phyloP scores from a whole-genome alignment of 1,284 basidiomycete genomes.

The Anthracocystis walkeri region DNA sequence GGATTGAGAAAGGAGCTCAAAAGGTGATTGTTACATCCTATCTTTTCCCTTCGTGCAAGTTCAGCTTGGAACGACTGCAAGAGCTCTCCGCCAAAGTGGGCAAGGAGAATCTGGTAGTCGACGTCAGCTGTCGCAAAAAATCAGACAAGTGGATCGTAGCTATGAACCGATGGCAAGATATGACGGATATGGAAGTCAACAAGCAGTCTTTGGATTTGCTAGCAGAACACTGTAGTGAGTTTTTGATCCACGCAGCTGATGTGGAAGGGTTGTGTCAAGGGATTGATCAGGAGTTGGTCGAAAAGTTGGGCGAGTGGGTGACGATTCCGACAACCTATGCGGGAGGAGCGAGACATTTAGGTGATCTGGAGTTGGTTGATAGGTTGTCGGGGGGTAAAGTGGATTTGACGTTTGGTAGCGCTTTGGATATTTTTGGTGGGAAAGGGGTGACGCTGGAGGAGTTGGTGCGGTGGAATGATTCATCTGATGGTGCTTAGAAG shows the following conservation, averaged over 20 bases:
- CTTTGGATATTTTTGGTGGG: slow-evolving; percentile 87
- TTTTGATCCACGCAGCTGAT: slow-evolving; percentile 95
- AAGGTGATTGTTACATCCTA: slow-evolving; percentile 98
- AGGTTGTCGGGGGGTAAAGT: slow-evolving; percentile 84
- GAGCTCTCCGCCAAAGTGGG: slow-evolving; percentile 78
- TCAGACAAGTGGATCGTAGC: slow-evolving; percentile 89
- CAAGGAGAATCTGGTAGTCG: slow-evolving; percentile 89
- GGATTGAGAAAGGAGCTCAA: slow-evolving; percentile 89
- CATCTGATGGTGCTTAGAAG: slow-evolving; percentile 6
- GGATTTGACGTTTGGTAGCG: slow-evolving; percentile 92
- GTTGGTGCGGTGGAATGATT: slow-evolving; percentile 73
- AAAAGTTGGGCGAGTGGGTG: slow-evolving; percentile 88
- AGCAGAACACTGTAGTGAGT: slow-evolving; percentile 77
- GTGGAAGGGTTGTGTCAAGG: slow-evolving; percentile 97
- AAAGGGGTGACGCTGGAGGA: slow-evolving; percentile 79
- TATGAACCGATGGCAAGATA: slow-evolving; percentile 98
- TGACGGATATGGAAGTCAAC: slow-evolving; percentile 92
- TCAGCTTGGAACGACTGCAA: slow-evolving; percentile 80
- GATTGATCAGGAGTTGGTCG: slow-evolving; percentile 90
- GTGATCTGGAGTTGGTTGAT: slow-evolving; percentile 87
- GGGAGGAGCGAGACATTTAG: slow-evolving; percentile 88
- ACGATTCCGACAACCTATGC: slow-evolving; percentile 94
- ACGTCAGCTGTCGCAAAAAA: slow-evolving; percentile 90
- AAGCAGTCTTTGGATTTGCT: slow-evolving; percentile 37
- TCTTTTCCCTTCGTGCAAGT: slow-evolving; percentile 85